Conservation (phyloP, 192 early-diverging fungal genomes). For the Backusella tuberculispora region DNA sequence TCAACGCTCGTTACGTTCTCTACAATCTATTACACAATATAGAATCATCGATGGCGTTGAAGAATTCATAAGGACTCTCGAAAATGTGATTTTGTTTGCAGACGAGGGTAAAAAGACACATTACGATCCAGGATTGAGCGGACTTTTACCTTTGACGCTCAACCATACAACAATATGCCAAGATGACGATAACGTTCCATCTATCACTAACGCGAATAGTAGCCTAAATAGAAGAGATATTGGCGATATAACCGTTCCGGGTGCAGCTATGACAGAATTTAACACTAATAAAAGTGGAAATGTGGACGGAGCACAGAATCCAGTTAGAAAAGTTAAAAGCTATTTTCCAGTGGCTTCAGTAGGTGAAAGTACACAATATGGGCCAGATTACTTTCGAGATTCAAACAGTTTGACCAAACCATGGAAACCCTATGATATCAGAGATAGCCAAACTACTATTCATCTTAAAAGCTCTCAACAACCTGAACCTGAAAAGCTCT, state of each 20-base stretch:
- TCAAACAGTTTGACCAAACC: not conserved
- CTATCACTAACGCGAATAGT: not conserved
- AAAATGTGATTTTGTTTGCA: not conserved
- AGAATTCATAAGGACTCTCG: not conserved
- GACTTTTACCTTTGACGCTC: not conserved
- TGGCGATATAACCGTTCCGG: not conserved
- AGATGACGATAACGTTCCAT: too few relatives aligned
- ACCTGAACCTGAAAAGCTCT: not conserved
- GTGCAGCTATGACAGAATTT: not conserved
- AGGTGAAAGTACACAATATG: too few relatives aligned
- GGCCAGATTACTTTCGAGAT: not conserved
- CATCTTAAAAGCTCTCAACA: not conserved
- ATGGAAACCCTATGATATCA: not conserved
- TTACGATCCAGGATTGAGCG: not conserved
- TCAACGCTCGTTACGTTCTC: conserved; percentile 17
- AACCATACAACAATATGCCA: not conserved
- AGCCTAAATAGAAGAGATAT: not conserved
- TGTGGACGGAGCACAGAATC: too few relatives aligned
- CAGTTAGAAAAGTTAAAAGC: too few relatives aligned
- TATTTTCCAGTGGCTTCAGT: too few relatives aligned
- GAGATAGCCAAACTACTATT: not conserved
- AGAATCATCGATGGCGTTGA: not conserved
- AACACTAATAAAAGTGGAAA: not conserved
- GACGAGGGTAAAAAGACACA: not conserved
- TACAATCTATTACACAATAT: not conserved